Percentiles rank a stretch among this genome's conserved stretches.
Evolutionary conservation across 169 alveolate species (phyloP).

Genomic region (Babesia bigemina): DNA sequence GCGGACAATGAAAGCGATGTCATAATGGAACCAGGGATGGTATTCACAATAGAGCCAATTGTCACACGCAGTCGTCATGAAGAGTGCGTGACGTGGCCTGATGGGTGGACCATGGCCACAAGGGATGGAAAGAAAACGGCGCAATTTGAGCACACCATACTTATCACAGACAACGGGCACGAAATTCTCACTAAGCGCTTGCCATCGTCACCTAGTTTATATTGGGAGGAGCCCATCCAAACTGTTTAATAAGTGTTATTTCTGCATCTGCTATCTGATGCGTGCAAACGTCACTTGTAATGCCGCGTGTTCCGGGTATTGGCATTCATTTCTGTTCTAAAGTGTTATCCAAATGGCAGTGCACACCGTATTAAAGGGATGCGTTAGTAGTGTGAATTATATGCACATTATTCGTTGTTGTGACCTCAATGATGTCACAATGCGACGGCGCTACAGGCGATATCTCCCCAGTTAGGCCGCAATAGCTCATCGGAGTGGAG

Average conservation of each 20-base stretch:
- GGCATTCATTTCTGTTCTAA: not conserved
- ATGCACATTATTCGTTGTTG: too few species aligned
- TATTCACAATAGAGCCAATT: slow-evolving; percentile 82
- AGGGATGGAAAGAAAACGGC: slow-evolving; percentile 74
- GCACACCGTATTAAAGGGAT: too few species aligned
- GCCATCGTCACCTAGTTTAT: slow-evolving; percentile 53
- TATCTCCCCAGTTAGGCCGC: too few species aligned
- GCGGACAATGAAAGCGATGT: slow-evolving; percentile 66
- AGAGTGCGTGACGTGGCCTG: slow-evolving; percentile 79
- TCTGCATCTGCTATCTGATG: not conserved
- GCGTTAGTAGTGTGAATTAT: too few species aligned
- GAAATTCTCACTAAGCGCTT: slow-evolving; percentile 66
- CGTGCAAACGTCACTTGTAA: not conserved
- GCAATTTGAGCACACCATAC: slow-evolving; percentile 76
- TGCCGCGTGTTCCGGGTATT: not conserved
- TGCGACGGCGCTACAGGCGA: too few species aligned
- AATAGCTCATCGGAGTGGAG: too few species aligned
- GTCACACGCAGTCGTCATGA: slow-evolving; percentile 53
- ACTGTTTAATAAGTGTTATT: not conserved
- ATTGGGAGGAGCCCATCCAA: slow-evolving; percentile 43
- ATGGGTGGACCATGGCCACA: slow-evolving; percentile 83
- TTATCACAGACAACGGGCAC: slow-evolving; percentile 65
- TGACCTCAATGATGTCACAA: too few species aligned
- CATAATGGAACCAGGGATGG: slow-evolving; percentile 79
- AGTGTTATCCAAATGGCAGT: not conserved